Evolutionary conservation across 169 alveolate genomes (phyloP).

Genomic region (Plasmodium vinckei): DNA sequence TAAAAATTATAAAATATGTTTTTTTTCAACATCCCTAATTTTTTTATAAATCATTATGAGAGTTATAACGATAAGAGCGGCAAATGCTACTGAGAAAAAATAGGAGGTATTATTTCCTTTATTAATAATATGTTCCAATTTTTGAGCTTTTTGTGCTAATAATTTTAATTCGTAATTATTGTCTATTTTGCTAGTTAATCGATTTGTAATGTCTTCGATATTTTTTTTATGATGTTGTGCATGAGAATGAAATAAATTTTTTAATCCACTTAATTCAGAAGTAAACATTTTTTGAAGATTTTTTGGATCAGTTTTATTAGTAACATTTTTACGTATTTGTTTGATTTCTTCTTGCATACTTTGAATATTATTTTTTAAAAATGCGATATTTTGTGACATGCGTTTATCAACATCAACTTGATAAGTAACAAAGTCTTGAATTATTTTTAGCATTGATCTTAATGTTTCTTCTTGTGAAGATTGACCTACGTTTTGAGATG

Average conservation of each 20-base stretch:
- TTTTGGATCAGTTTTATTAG: constrained; percentile 41
- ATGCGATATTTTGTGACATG: constrained; percentile 14
- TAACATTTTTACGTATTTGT: constrained; percentile 16
- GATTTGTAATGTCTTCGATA: constrained; percentile 57
- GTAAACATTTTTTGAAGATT: constrained; percentile 53
- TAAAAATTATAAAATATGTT: constrained; percentile 37
- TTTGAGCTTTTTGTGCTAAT: constrained; percentile 69
- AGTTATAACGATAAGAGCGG: constrained; percentile 31
- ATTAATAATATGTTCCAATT: constrained; percentile 46
- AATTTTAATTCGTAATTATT: constrained; percentile 45
- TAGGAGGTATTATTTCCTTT: constrained; percentile 55
- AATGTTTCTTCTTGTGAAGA: constrained; percentile 14
- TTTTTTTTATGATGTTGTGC: constrained; percentile 64
- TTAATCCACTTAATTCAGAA: constrained; percentile 56
- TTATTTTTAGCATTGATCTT: constrained; percentile 3
- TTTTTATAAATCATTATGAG: constrained; percentile 47
- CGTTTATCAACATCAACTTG: constrained; percentile 36
- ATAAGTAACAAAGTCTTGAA: constrained; percentile 29
- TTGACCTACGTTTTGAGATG: neutral
- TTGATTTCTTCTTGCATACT: constrained; percentile 29
- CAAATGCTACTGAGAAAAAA: constrained; percentile 22
- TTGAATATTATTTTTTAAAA: constrained; percentile 6
- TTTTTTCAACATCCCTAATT: constrained; percentile 72
- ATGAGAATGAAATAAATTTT: constrained; percentile 67
- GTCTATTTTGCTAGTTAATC: constrained; percentile 37